Base-by-base conservation (phyloP, 2,329 filamentous ascomycete species). In the Colletotrichum sansevieriae region DNA sequence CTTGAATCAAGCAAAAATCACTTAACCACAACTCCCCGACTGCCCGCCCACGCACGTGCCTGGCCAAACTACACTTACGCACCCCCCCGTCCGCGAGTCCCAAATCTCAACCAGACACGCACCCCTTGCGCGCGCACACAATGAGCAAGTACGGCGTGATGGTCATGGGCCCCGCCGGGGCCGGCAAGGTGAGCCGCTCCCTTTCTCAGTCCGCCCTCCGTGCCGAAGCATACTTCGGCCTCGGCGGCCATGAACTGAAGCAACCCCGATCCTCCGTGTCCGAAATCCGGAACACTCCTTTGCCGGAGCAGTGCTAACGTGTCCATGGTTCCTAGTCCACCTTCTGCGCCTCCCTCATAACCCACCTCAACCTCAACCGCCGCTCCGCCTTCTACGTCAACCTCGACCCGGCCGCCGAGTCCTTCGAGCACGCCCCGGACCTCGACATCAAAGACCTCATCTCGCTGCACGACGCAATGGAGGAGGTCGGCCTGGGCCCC, bases 321-420 rank as follows among this genome's bases (percentile, higher is more conserved):
- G 22, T 56, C 49, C 10, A n/a, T 15, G 37, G 33, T 67, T 54
- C 35, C 11, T 72, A 94, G 88, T 97, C 95, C 33, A 99, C 96
- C 71, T 99, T 99, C 81, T 98, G 94, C 84, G 91, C 93, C 67
- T 90, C 94, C 74, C 88, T 99, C 75, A 98, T 98, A 78, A 94
- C 96, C 70, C 94, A 98, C 77, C 90, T 98, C 29, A 90, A 93
- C 75, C 92, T 94, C 77, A 95, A 93, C 80, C 92, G 93, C 64
- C 92, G 95, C n/a, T 97, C 94, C 57, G 93, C 92, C 80, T 97
- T 97, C 86, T 99, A 98, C 82, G 92, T 99, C 78, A 99, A 99
- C 82, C 93, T 99, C 76, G 96, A 99, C 79, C 96, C 96, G 7
- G 96, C 96, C 65, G 96, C 96, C 77, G 95, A 98, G 81, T 87